Conservation (phyloP, 2,329 filamentous ascomycete genomes). For the Fusarium sacchari region DNA sequence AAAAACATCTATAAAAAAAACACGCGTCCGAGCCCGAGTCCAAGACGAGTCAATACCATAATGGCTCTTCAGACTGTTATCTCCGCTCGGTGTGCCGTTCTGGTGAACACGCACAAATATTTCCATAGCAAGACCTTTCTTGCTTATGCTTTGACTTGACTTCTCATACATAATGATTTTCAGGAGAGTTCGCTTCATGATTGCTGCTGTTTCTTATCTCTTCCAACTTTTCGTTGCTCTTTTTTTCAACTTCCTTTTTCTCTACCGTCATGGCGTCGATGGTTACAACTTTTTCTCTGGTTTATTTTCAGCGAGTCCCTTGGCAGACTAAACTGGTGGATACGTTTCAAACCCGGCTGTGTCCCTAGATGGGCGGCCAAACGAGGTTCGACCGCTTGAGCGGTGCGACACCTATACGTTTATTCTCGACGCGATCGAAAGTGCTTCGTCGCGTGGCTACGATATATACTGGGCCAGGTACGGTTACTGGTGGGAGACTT, state of each 20-base stretch:
- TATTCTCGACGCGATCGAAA: slow-evolving; percentile 44
- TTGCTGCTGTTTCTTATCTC: slow-evolving; percentile 16
- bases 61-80: slow-evolving; percentile 4
- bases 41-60: slow-evolving; percentile 18
- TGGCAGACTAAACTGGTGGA: slow-evolving; percentile 38
- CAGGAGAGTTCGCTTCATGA: slow-evolving; percentile 29
- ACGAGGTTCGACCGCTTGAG: slow-evolving; percentile 18
- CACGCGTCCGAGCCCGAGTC: slow-evolving; percentile 20
- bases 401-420: slow-evolving; percentile 42
- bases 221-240: background rate
- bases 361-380: slow-evolving; percentile 30
- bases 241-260: slow-evolving; percentile 23
- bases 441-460: slow-evolving; percentile 43
- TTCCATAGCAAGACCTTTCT: slow-evolving; percentile 6
- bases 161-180: slow-evolving; percentile 41
- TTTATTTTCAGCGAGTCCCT: slow-evolving; percentile 37
- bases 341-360: slow-evolving; percentile 31
- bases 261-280: slow-evolving; percentile 36
- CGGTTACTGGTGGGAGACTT: slow-evolving; percentile 18
- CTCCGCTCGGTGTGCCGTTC: slow-evolving; percentile 21
- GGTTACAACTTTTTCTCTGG: slow-evolving; percentile 25
- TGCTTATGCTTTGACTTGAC: slow-evolving; percentile 14
- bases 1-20: slow-evolving; percentile 7
- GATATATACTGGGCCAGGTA: slow-evolving; percentile 40
- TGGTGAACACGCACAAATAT: slow-evolving; percentile 2